These are phyloP conservation scores for Clarireedia monteithiana DNA, from an alignment of 2,329 filamentous ascomycete species.

Conservation along the genomic window DNA sequence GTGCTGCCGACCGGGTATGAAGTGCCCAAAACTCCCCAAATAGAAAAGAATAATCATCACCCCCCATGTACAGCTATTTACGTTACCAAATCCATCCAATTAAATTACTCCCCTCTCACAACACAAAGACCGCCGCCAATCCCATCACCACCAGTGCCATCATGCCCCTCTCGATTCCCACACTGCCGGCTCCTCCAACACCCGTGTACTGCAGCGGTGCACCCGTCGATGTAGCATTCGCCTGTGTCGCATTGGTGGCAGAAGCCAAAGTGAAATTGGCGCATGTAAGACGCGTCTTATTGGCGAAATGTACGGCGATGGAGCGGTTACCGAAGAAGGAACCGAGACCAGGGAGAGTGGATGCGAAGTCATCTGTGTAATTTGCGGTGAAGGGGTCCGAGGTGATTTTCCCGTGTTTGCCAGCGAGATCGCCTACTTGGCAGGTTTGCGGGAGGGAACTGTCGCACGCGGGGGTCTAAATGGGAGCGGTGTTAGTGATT, in stretches of 20 bases:
- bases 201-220: neutral
- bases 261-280: conserved; percentile 44
- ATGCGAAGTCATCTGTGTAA: conserved; percentile 52
- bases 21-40: too few species aligned
- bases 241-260: neutral
- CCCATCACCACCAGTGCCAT: neutral
- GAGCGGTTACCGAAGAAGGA: conserved; percentile 59
- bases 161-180: neutral
- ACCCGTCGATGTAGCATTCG: neutral
- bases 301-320: conserved; percentile 55
- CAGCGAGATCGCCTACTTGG: conserved; percentile 68
- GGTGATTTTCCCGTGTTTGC: conserved; percentile 61
- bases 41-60: too few species aligned
- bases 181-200: neutral
- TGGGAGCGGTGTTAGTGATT: neutral
- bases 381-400: conserved; percentile 40
- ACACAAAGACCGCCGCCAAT: neutral
- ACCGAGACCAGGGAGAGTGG: conserved; percentile 41
- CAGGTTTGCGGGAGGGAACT: conserved; percentile 50
- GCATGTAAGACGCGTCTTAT: conserved; percentile 57
- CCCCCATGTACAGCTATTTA: too few species aligned
- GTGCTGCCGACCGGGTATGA: too few species aligned
- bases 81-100: too few species aligned
- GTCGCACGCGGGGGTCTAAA: conserved; percentile 54
- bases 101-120: neutral